Evolutionary conservation across 176 grass and related monocot genomes (phyloP), one percentile per base, ranked within the genome.

Genomic region (Coix lacrymajobi): DNA sequence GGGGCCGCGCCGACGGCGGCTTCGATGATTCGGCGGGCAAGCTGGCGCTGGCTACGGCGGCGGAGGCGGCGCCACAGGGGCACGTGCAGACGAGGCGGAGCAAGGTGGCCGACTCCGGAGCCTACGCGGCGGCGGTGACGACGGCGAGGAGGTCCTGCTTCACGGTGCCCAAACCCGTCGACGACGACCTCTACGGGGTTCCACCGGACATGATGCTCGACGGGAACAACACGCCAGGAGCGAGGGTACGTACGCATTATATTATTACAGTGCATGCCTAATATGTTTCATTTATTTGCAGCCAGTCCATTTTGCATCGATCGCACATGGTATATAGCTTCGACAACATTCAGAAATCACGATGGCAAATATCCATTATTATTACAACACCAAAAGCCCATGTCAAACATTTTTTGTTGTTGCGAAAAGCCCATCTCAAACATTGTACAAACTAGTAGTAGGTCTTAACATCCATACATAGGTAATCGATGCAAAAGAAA

Each of bases 141-240:
- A 25, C 68, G 56, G 73, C 32, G 2, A 24, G 4, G 65, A 72
- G 19, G 36, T 30, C 54, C 7, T 52, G 34, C 77, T 66, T 62
- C 60, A 22, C 11, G 45, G 45, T 9, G 28, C 71, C 65, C 17
- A 67, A 37, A 16, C 71, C 78, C 7, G 62, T 81, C 28, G 85
- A 87, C 62, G 37, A 75, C 10, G 78, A 87, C 85, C 78, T 87
- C 15, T 87, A 87, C 78, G 62, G 32, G 16, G 64, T 81, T 7
- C 78, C 78, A 1, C 78, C 70, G 9, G 85, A 87, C 71, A 61
- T 87, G 85, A 61, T 87, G 85, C 78, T 87, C 78, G 76, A 51
- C 78, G 69, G 46, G 37, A 68, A 68, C 30, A 64, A 64, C 36
- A 26, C 61, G 28, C n/a, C 56, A 26, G n/a, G 0, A 22, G 0